Evolutionary conservation across 208 protist species (phyloP).

Genomic region (Leishmania guyanensis): DNA sequence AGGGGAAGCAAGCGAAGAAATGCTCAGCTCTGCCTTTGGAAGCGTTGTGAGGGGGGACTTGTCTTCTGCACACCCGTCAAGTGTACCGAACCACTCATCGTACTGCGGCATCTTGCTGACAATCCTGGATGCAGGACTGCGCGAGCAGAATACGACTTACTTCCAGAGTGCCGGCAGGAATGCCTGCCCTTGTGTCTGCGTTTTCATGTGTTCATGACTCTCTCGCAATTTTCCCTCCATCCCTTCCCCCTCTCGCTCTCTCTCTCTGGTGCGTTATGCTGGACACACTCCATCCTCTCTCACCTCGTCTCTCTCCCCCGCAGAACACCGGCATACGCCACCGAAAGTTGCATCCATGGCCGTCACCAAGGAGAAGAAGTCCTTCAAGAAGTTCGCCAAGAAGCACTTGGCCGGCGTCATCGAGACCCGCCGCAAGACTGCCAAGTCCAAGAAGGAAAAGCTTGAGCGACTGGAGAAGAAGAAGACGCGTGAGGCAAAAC

Average conservation of each 20-base stretch:
- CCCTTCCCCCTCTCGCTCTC: background rate
- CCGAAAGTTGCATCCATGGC: conserved; percentile 35
- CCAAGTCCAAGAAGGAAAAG: conserved; percentile 89
- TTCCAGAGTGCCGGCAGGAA: background rate
- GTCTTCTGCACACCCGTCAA: background rate
- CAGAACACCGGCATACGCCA: background rate
- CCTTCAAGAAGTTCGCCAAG: conserved; percentile 92
- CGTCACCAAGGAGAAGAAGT: conserved; percentile 88
- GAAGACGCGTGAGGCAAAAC: conserved; percentile 69
- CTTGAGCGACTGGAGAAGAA: conserved; percentile 80
- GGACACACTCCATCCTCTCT: background rate
- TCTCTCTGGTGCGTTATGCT: background rate
- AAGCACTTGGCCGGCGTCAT: conserved; percentile 90
- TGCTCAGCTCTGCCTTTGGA: background rate
- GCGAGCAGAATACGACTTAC: background rate
- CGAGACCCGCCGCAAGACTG: conserved; percentile 87
- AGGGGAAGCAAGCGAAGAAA: background rate
- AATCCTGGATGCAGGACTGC: background rate
- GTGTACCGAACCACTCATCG: background rate
- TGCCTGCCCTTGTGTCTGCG: background rate
- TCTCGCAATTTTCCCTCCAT: background rate
- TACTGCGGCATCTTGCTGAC: background rate
- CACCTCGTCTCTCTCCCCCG: background rate
- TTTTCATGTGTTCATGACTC: background rate
- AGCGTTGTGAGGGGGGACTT: background rate